Evolutionary conservation across 805 yeast genomes (phyloP), one percentile per base, ranked within the genome.

Genomic region (Tetrapisispora iriomotensis): DNA sequence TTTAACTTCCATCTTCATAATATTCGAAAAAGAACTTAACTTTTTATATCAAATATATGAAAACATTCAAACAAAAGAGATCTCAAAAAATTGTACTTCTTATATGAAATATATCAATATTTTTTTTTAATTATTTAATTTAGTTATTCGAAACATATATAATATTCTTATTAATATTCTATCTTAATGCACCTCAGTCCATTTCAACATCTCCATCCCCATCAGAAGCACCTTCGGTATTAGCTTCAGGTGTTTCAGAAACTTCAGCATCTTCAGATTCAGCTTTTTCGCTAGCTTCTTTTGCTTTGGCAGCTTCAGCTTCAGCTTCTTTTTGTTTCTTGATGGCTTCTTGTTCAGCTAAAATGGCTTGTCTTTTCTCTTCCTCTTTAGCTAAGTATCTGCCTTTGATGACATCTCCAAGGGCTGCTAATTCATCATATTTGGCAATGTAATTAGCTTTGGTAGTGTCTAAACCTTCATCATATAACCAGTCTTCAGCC

Each of bases 401-500:
- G 58, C 96, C 97, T 71, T 80, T 83, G 68, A 92, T 86, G 52
- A 92, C 70, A 74, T 92, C 90, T 65, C 98, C 98, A 53, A 80
- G 71, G 31, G 95, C 75, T 34, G 96, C 94, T 59, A 92, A 79
- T 68, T 92, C 98, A 70, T 92, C 97, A 69, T 87, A 87, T 69
- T 84, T 88, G 60, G 98, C 97, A 67, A 94, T 80, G 74, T 90
- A 92, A 65, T 82, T 85, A 55, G 92, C 98, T 77, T 92, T 88
- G 58, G 88, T 74, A 47, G 96, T 77, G 65, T 92, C 99, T 62
- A 84, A 87, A 60, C 97, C 97, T 42, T 87, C 98, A 46, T 83
- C 95, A 67, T 92, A 92, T 58, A 92, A 77, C 99, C 99, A 92
- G 61, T 90, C 96, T 75, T 92, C 98, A 50, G 97, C 78, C 64